Evolutionary conservation across 805 yeast genomes (phyloP).

Genomic region (Candida loeiensis): DNA sequence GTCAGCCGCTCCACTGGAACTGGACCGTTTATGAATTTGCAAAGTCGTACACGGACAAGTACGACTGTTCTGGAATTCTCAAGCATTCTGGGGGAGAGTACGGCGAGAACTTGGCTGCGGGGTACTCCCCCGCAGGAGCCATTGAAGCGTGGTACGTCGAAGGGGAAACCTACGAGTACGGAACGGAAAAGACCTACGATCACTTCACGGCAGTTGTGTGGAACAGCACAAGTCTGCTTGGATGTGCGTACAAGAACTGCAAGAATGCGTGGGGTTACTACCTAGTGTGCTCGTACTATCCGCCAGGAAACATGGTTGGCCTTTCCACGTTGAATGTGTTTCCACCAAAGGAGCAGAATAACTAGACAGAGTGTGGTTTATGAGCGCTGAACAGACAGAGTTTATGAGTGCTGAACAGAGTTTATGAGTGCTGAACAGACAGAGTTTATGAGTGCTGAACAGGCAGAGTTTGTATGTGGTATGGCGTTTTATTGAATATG

Average conservation of each 20-base stretch:
- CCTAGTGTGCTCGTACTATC: slow-evolving; percentile 37
- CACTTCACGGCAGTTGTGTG: slow-evolving; percentile 41
- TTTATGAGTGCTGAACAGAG: too few relatives aligned
- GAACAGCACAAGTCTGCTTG: slow-evolving; percentile 30
- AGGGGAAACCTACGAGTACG: slow-evolving; percentile 27
- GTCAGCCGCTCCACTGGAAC: slow-evolving; percentile 32
- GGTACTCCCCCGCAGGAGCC: slow-evolving; percentile 32
- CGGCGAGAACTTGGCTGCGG: slow-evolving; percentile 41
- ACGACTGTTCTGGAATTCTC: slow-evolving; percentile 34
- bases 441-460: too few relatives aligned
- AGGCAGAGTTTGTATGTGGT: too few relatives aligned
- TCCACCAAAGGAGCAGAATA: too few relatives aligned
- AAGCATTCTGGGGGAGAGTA: slow-evolving; percentile 33
- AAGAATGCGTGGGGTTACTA: slow-evolving; percentile 31
- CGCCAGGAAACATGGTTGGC: slow-evolving; percentile 31
- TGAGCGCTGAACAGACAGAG: too few relatives aligned
- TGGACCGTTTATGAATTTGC: slow-evolving; percentile 29
- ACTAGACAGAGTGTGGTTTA: too few relatives aligned
- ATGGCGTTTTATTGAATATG: too few relatives aligned
- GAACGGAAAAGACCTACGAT: slow-evolving; percentile 24
- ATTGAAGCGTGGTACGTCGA: slow-evolving; percentile 41
- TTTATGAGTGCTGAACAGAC: too few relatives aligned
- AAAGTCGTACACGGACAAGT: slow-evolving; percentile 26
- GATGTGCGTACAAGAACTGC: slow-evolving; percentile 35
- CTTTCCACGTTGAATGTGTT: slow-evolving; percentile 22